Percentiles rank a stretch among this genome's conserved stretches.
phyloP scores from a whole-genome alignment of 2,329 filamentous ascomycete species.

The Raffaelea arxii region DNA sequence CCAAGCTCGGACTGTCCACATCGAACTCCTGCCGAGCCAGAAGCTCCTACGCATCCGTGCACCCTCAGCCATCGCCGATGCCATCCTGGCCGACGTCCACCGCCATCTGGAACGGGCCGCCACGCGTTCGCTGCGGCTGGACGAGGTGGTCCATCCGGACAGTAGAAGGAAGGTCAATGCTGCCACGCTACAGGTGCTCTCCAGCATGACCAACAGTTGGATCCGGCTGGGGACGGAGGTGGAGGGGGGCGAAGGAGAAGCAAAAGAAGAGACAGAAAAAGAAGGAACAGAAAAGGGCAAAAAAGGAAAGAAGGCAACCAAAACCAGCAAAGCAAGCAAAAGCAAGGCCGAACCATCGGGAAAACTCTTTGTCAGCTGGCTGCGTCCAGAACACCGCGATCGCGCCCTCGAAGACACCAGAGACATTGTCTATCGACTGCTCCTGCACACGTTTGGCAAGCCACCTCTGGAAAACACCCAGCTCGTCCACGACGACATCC shows the following conservation, averaged over 20 bases:
- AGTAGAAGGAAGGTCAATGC: background rate
- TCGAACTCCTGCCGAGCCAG: constrained; percentile 23
- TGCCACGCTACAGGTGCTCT: constrained; percentile 23
- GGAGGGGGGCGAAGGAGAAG: constrained; percentile 5
- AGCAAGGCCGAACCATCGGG: background rate
- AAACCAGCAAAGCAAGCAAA: background rate
- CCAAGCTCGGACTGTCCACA: constrained; percentile 13
- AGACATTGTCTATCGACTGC: constrained; percentile 36
- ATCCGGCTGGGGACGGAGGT: constrained; percentile 22
- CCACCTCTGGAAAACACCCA: constrained; percentile 11
- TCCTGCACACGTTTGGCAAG: constrained; percentile 26
- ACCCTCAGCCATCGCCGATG: constrained; percentile 24
- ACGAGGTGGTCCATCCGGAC: background rate
- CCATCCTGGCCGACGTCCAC: constrained; percentile 24
- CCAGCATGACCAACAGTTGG: constrained; percentile 28
- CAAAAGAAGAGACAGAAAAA: too few relatives aligned
- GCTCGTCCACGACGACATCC: constrained; percentile 13
- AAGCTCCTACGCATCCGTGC: constrained; percentile 25
- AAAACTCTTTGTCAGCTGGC: constrained; percentile 10
- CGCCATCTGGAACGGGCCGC: constrained; percentile 17
- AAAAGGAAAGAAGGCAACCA: constrained; percentile 13
- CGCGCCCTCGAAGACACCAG: constrained; percentile 22
- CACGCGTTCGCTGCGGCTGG: constrained; percentile 4
- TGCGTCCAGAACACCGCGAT: constrained; percentile 2
- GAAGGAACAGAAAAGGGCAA: background rate